These are phyloP conservation scores for Candida chauliodis DNA, from an alignment of 805 yeast species.

Conservation along the genomic window DNA sequence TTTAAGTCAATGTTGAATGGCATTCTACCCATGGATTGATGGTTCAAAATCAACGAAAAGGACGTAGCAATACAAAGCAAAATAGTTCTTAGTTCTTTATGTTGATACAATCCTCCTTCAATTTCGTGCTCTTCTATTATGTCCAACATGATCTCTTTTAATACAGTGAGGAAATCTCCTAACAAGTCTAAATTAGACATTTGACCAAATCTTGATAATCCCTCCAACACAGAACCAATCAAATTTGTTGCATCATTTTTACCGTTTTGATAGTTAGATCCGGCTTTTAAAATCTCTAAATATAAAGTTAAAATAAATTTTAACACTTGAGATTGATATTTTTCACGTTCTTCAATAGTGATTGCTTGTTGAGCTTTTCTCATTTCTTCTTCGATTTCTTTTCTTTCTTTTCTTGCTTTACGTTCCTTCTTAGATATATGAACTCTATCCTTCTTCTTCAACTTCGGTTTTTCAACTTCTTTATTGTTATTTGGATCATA, in stretches of 20 bases:
- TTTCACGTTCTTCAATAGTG: constrained; percentile 82
- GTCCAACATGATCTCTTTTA: constrained; percentile 72
- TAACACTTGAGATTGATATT: constrained; percentile 78
- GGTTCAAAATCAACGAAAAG: constrained; percentile 77
- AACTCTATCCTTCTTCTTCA: constrained; percentile 83
- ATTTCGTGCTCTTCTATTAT: constrained; percentile 42
- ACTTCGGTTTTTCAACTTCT: constrained; percentile 40
- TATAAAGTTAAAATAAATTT: constrained; percentile 71
- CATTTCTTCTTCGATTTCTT: constrained; percentile 85
- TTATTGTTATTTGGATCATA: constrained; percentile 62
- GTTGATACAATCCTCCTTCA: constrained; percentile 28
- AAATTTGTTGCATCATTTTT: constrained; percentile 50
- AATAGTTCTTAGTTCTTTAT: constrained; percentile 61
- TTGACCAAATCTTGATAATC: constrained; percentile 84
- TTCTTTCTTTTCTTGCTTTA: constrained; percentile 82
- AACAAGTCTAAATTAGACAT: constrained; percentile 88
- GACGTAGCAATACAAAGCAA: constrained; percentile 85
- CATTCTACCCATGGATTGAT: constrained; percentile 54
- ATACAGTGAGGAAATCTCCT: constrained; percentile 88
- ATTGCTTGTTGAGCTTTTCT: constrained; percentile 82
- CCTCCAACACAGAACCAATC: constrained; percentile 87
- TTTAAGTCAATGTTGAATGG: constrained; percentile 69
- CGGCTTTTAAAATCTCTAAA: constrained; percentile 65
- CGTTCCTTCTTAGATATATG: constrained; percentile 88
- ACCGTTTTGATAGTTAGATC: constrained; percentile 26